Conservation (phyloP, 139 green algal genomes). For the Chlorella vulgaris region DNA sequence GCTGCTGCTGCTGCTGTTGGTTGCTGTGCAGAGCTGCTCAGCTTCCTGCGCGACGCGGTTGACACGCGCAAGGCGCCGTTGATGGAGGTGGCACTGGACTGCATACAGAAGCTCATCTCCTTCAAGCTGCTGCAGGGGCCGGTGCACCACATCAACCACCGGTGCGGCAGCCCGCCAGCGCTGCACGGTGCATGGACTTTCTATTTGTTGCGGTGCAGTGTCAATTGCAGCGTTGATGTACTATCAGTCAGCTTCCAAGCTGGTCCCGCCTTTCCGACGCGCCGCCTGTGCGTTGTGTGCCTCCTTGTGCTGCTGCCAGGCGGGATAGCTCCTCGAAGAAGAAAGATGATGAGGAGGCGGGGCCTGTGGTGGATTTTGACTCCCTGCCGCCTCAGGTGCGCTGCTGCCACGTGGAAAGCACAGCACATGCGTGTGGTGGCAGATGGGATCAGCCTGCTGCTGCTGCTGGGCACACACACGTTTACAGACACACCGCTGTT, state of each 20-base stretch:
- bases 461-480: not conserved
- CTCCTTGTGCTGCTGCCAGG: not conserved
- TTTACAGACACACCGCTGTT: too few relatives aligned
- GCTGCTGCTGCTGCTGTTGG: not conserved
- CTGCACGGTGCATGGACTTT: too few relatives aligned
- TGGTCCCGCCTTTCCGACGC: too few relatives aligned
- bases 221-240: too few relatives aligned
- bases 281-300: too few relatives aligned
- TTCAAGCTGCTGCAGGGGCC: slow-evolving; percentile 69
- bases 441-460: not conserved
- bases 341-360: not conserved
- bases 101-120: slow-evolving; percentile 91
- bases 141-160: slow-evolving; percentile 45
- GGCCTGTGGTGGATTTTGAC: not conserved
- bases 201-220: too few relatives aligned
- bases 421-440: not conserved
- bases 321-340: slow-evolving; percentile 5
- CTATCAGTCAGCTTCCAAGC: too few relatives aligned
- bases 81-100: slow-evolving; percentile 86
- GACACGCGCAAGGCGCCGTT: slow-evolving; percentile 74
- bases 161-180: not conserved
- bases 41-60: slow-evolving; percentile 67
- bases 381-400: slow-evolving; percentile 18
- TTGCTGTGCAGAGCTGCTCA: slow-evolving; percentile 66
- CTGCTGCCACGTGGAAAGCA: not conserved